These are phyloP conservation scores for Arbutus unedo DNA, from an alignment of 148 eudicot genomes.

Conservation along the genomic window DNA sequence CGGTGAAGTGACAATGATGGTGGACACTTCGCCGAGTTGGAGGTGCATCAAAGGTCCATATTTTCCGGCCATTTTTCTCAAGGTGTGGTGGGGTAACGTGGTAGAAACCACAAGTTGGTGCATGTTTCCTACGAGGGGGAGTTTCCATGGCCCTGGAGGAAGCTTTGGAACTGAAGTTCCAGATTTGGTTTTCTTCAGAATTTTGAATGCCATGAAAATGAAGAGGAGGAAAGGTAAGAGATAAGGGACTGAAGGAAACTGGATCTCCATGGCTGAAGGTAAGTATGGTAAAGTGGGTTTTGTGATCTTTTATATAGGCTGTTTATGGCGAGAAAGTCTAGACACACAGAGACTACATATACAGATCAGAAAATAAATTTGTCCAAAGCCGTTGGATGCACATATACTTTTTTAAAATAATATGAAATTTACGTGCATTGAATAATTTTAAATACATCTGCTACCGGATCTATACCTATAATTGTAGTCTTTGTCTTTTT, in stretches of 20 bases:
- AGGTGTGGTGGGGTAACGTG: constrained; percentile 1
- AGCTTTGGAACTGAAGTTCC: neutral
- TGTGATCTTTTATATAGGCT: too few relatives aligned
- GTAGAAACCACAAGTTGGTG: neutral
- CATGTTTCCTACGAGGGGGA: constrained; percentile 9
- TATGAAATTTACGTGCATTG: too few relatives aligned
- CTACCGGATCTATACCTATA: too few relatives aligned
- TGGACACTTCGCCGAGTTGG: neutral
- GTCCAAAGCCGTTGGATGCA: too few relatives aligned
- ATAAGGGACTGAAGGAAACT: neutral
- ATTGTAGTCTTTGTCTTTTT: too few relatives aligned
- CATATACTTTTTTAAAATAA: too few relatives aligned
- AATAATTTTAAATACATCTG: too few relatives aligned
- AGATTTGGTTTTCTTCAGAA: neutral
- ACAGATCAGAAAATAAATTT: too few relatives aligned
- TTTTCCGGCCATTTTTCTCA: neutral
- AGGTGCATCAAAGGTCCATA: neutral
- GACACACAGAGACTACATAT: too few relatives aligned
- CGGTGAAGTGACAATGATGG: neutral
- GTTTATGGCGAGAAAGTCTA: too few relatives aligned
- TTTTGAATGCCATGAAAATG: neutral
- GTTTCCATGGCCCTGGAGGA: constrained; percentile 8
- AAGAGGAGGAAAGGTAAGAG: constrained; percentile 1
- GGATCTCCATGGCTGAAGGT: too few relatives aligned
- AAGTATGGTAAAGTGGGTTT: too few relatives aligned